Conservation (phyloP, 1,284 basidiomycete species). For the Sutorius eximius region DNA sequence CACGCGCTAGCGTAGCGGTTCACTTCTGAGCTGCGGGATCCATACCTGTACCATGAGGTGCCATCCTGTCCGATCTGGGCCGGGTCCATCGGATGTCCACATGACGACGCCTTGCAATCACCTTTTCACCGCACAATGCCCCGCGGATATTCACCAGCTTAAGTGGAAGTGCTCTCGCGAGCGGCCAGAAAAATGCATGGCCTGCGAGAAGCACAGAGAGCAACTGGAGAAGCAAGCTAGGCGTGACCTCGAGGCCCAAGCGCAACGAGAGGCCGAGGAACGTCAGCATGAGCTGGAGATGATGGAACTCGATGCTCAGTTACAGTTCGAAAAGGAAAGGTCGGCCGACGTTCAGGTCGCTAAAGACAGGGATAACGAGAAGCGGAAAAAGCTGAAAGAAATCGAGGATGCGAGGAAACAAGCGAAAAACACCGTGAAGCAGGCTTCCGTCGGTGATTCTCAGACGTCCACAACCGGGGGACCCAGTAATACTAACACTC, state of each 20-base stretch:
- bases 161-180: constrained; percentile 36
- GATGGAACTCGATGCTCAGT: constrained; percentile 33
- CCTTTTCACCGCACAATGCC: constrained; percentile 31
- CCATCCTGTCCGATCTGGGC: constrained; percentile 36
- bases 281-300: constrained; percentile 33
- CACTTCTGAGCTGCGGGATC: constrained; percentile 43
- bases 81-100: constrained; percentile 44
- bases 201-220: constrained; percentile 35
- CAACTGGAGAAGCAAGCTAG: constrained; percentile 30
- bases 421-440: constrained; percentile 12
- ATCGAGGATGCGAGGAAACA: constrained; percentile 26
- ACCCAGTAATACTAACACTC: background rate
- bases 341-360: constrained; percentile 27
- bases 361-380: constrained; percentile 30
- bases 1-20: constrained; percentile 36
- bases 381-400: constrained; percentile 34
- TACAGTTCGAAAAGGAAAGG: constrained; percentile 25
- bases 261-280: constrained; percentile 33
- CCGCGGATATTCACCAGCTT: constrained; percentile 15
- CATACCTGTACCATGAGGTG: constrained; percentile 56
- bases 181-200: constrained; percentile 30
- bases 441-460: background rate
- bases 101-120: constrained; percentile 43
- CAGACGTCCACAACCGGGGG: background rate
- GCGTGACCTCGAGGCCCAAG: constrained; percentile 33